Evolutionary conservation across 148 eudicot species (phyloP), one percentile per base, ranked within the genome.

Genomic region (Rhododendron henanense): DNA sequence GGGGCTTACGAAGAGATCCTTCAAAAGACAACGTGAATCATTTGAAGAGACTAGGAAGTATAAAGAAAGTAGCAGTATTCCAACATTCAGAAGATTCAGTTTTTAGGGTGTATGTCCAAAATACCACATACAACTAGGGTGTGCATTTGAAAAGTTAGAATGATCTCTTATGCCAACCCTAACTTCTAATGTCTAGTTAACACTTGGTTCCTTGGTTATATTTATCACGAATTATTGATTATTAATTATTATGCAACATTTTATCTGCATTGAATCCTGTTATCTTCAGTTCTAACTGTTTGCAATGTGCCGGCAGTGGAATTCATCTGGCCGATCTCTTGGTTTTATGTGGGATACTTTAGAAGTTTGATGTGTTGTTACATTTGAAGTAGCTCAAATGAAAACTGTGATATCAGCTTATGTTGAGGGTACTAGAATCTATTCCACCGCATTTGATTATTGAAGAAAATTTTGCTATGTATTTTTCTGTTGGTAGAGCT

Each of bases 221-320:
- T 81, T 6, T 13, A 45, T 31, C 23, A 21, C 28, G 59, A 48
- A 25, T 28, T 18, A 47, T 50, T 11, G 2, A 25, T 28, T 18
- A 47, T 50, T 11, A 0, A 69, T 16, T 13, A 31, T 69, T 11
- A 13, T 69, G 1, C 16, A 69, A 1, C 28, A 11, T 50, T 6
- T 57, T 51, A 80, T 31, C 83, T 53, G 39, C 63, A 69, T 51
- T 51, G 63, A 31, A 79, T 16, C 63, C 63, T 31, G 41, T 78
- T 51, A 35, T n/a, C 31, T 25, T 81, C 67, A 28, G 83, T 81
- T 81, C 83, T 53, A 53, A 35, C 83, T 5, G 83, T 31, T 81
- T 81, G 67, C 83, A 81, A 37, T 33, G 13, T 81, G 33, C 44
- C 23, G 3, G 83, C 65, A 9, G 50, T 53, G 63, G 44, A 50